A percentile compares a stretch with the other conserved stretches of the same genome.
Evolutionary conservation across 2,329 filamentous ascomycete species (phyloP).

Genomic region (Talaromyces sp.): DNA sequence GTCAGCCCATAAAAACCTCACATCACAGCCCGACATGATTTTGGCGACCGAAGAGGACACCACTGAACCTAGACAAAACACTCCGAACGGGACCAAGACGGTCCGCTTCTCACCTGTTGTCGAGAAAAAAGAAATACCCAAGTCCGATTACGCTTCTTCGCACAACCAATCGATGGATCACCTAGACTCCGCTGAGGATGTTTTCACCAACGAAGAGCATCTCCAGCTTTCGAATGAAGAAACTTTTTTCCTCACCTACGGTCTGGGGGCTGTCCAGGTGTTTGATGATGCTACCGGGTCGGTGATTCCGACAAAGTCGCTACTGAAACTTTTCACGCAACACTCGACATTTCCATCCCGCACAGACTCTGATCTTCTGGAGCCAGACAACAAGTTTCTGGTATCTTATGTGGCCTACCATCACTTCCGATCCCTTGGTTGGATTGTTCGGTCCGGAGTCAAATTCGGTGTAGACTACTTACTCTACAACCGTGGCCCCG

Average conservation of each 20-base stretch:
- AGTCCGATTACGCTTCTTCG: constrained; percentile 11
- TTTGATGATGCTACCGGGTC: constrained; percentile 29
- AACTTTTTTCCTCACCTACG: constrained; percentile 82
- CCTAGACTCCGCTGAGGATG: constrained; percentile 16
- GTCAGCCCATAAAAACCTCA: constrained; percentile 6
- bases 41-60: neutral
- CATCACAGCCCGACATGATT: neutral
- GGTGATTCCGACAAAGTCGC: constrained; percentile 48
- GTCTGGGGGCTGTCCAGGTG: constrained; percentile 67
- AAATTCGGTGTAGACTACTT: constrained; percentile 95
- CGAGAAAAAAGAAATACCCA: constrained; percentile 52
- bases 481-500: constrained; percentile 87
- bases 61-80: neutral
- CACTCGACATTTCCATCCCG: constrained; percentile 64
- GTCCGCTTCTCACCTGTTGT: constrained; percentile 66
- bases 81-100: constrained; percentile 44
- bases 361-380: constrained; percentile 38
- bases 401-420: constrained; percentile 87
- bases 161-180: constrained; percentile 11
- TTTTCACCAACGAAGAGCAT: constrained; percentile 62
- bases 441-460: constrained; percentile 85
- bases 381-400: constrained; percentile 77
- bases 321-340: constrained; percentile 62
- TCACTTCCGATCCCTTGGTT: constrained; percentile 90
- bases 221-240: constrained; percentile 89